phyloP scores from a whole-genome alignment of 768 basidiomycete genomes.

The Lactarius trivialis region DNA sequence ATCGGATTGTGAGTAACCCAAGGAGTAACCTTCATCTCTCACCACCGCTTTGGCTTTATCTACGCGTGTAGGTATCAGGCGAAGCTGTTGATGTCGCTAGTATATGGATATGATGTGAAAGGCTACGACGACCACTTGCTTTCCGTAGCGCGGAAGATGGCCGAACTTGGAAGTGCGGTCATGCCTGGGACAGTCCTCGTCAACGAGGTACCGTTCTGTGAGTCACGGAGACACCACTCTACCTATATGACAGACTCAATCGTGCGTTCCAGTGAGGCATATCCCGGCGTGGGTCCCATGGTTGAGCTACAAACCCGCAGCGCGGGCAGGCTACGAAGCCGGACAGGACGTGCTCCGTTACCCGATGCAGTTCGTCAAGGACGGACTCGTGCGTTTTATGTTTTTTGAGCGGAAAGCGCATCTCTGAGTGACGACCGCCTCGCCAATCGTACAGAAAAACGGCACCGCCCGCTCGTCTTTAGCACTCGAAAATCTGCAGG shows the following conservation, averaged over 20 bases:
- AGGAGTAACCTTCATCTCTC: background rate
- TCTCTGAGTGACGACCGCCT: background rate
- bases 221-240: background rate
- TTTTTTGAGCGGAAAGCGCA: background rate
- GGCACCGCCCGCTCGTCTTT: constrained; percentile 9
- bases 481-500: constrained; percentile 8
- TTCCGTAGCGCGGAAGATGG: constrained; percentile 3
- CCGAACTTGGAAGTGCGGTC: constrained; percentile 7
- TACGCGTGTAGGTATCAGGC: constrained; percentile 1
- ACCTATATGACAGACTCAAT: background rate
- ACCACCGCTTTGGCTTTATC: background rate
- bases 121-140: constrained; percentile 6
- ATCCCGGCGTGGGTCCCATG: constrained; percentile 11
- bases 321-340: constrained; percentile 1
- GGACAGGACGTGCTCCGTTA: constrained; percentile 13
- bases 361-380: constrained; percentile 9
- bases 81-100: constrained; percentile 7
- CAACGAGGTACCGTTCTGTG: constrained; percentile 9
- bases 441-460: background rate
- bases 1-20: constrained; percentile 7
- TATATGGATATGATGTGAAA: constrained; percentile 11
- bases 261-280: background rate
- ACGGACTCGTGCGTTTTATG: constrained; percentile 2
- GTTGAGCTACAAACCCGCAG: constrained; percentile 7
- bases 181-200: constrained; percentile 9